Evolutionary conservation across 2,329 filamentous ascomycete genomes (phyloP).

Genomic region (Alternaria postmessia): DNA sequence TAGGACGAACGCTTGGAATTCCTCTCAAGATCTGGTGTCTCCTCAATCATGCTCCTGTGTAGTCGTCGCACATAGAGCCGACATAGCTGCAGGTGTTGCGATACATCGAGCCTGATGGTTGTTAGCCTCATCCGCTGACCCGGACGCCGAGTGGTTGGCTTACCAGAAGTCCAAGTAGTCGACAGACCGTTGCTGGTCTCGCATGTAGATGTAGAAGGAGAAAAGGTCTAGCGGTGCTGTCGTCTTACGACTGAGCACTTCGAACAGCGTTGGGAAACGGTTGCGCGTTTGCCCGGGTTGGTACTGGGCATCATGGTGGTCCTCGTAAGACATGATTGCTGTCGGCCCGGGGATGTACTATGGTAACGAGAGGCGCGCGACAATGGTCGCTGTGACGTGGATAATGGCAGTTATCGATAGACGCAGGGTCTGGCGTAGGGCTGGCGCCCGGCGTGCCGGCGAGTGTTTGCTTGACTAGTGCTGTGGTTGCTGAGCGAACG

Average conservation of each 20-base stretch:
- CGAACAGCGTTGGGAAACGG: slow-evolving; percentile 90
- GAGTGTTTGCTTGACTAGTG: slow-evolving; percentile 7
- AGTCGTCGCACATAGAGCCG: slow-evolving; percentile 97
- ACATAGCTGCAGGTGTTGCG: slow-evolving; percentile 97
- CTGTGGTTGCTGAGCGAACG: slow-evolving; percentile 29
- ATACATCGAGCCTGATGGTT: slow-evolving; percentile 89
- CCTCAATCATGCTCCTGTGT: slow-evolving; percentile 88
- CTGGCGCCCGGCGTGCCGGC: slow-evolving; percentile 27
- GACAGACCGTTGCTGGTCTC: slow-evolving; percentile 95
- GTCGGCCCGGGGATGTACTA: background rate
- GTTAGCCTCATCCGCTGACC: slow-evolving; percentile 30
- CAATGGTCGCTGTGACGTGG: slow-evolving; percentile 21
- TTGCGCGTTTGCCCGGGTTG: slow-evolving; percentile 64
- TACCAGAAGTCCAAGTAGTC: slow-evolving; percentile 99
- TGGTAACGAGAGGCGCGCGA: slow-evolving; percentile 29
- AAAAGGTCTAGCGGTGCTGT: slow-evolving; percentile 95
- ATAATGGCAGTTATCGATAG: slow-evolving; percentile 33
- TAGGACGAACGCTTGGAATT: slow-evolving; percentile 85
- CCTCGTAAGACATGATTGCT: slow-evolving; percentile 35
- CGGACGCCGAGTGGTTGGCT: slow-evolving; percentile 51
- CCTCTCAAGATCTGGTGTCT: slow-evolving; percentile 89
- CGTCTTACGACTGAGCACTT: slow-evolving; percentile 93
- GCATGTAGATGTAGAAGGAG: slow-evolving; percentile 99
- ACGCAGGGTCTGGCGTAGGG: slow-evolving; percentile 25
- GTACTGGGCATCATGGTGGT: slow-evolving; percentile 9